Percentiles rank a stretch among this genome's conserved stretches.
Evolutionary conservation across 352 stramenopile genomes (phyloP).

Genomic region (Globisporangium emineosum): DNA sequence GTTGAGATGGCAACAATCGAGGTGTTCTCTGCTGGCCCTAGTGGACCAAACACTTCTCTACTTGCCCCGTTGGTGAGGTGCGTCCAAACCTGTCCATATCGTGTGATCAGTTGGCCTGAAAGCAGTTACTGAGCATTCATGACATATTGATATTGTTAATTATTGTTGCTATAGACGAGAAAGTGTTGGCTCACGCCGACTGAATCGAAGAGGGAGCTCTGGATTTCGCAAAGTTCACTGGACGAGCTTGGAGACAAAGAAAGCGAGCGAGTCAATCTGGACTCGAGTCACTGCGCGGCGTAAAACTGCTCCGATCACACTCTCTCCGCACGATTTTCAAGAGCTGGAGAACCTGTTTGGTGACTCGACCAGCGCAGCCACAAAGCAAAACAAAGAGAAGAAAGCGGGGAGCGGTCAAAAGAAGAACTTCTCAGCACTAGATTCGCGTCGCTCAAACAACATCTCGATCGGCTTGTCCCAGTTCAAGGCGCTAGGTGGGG

Average conservation of each 20-base stretch:
- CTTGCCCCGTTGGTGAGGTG: conserved; percentile 2
- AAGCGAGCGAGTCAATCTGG: conserved; percentile 70
- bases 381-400: conserved; percentile 6
- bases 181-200: conserved; percentile 7
- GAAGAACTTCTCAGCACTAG: conserved; percentile 51
- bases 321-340: conserved; percentile 70
- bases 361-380: conserved; percentile 15
- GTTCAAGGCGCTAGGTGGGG: conserved; percentile 58
- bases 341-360: conserved; percentile 61
- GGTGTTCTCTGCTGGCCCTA: conserved; percentile 51
- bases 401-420: conserved; percentile 27
- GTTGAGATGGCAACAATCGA: conserved; percentile 53
- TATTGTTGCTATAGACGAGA: conserved; percentile 7
- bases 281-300: conserved; percentile 54
- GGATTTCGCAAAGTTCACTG: conserved; percentile 81
- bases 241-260: conserved; percentile 63
- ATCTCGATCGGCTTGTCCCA: conserved; percentile 79
- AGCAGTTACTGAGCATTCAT: neutral
- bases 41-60: conserved; percentile 17
- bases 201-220: conserved; percentile 36
- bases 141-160: neutral
- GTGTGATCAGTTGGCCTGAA: too few relatives aligned
- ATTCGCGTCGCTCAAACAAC: conserved; percentile 76
- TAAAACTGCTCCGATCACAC: conserved; percentile 63
- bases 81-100: neutral